Conservation (phyloP, 257 asterid genomes). For the Cordia subcordata region DNA sequence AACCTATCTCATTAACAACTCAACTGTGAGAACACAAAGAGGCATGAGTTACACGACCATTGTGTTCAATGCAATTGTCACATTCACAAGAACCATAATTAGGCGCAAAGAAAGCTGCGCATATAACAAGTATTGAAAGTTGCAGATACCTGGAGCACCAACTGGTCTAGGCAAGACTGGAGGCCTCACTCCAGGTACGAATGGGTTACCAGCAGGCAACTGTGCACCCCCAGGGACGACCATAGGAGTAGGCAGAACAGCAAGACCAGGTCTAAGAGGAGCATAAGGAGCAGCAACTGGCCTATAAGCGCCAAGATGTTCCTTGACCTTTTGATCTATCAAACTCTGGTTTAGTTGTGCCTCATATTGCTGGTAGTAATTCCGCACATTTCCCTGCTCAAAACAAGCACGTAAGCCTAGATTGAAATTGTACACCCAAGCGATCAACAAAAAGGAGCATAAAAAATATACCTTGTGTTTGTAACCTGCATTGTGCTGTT, state of each 20-base stretch:
- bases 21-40: no score
- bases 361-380: constrained; percentile 88
- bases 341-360: constrained; percentile 92
- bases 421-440: not conserved
- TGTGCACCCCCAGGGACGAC: constrained; percentile 51
- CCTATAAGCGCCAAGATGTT: constrained; percentile 87
- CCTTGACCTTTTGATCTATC: constrained; percentile 93
- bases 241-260: constrained; percentile 48
- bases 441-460: not conserved
- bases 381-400: constrained; percentile 83
- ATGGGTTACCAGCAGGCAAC: constrained; percentile 38
- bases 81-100: no score
- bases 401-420: constrained; percentile 5
- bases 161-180: constrained; percentile 74
- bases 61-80: no score
- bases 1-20: no score
- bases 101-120: not conserved
- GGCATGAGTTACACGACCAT: no score
- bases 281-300: constrained; percentile 62
- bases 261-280: constrained; percentile 69
- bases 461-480: constrained; percentile 73
- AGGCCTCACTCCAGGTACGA: constrained; percentile 66
- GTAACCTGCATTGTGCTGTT: constrained; percentile 96
- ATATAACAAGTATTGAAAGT: no score
- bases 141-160: constrained; percentile 55